phyloP scores from a whole-genome alignment of 2,329 filamentous ascomycete genomes.

The Colletotrichum eleusines region DNA sequence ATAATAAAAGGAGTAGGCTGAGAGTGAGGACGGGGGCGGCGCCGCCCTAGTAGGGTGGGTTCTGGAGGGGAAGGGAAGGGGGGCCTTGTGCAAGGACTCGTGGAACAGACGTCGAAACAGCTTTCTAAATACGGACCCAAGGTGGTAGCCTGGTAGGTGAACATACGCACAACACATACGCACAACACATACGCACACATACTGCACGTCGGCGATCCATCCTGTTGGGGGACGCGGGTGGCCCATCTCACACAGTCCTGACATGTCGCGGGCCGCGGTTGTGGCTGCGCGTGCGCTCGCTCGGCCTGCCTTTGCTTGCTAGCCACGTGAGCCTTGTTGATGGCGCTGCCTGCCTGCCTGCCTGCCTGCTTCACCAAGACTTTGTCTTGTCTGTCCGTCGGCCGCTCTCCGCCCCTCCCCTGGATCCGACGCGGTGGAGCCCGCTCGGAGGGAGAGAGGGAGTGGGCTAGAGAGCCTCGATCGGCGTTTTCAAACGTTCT shows the following conservation, averaged over 20 bases:
- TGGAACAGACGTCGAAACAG: conserved; percentile 11
- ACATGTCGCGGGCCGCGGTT: neutral
- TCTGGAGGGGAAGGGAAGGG: neutral
- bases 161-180: neutral
- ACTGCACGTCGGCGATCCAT: conserved; percentile 22
- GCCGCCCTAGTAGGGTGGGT: conserved; percentile 16
- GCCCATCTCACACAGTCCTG: neutral
- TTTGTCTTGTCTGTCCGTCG: neutral
- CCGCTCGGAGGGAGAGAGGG: neutral
- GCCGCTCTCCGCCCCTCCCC: neutral
- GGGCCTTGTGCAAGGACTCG: neutral
- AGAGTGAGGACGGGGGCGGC: neutral
- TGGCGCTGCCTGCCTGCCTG: conserved; percentile 7
- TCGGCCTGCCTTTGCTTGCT: conserved; percentile 2
- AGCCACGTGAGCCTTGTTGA: conserved; percentile 2
- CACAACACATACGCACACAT: neutral
- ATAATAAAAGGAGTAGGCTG: conserved; percentile 2
- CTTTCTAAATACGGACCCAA: neutral
- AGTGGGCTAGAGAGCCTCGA: conserved; percentile 5
- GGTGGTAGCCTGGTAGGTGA: neutral
- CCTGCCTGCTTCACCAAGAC: neutral
- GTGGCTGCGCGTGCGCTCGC: neutral
- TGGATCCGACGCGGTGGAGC: neutral
- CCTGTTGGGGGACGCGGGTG: neutral
- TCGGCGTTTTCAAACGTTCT: conserved; percentile 8